phyloP scores from a whole-genome alignment of 345 rosid genomes.

The Aurinia saxatilis region DNA sequence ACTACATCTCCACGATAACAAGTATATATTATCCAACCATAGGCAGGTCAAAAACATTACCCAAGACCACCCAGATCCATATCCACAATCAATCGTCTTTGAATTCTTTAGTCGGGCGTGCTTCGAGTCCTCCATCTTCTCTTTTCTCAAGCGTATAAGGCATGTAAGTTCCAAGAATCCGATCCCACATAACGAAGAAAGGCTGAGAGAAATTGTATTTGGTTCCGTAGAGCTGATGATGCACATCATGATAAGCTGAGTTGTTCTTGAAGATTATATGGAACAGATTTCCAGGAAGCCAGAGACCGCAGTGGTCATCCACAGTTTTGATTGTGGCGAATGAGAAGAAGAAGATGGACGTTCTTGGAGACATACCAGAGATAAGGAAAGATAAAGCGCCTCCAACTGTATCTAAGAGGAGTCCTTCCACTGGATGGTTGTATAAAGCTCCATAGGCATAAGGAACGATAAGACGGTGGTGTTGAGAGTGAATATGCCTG shows the following conservation, averaged over 20 bases:
- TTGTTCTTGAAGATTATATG: constrained; percentile 70
- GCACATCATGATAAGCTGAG: constrained; percentile 79
- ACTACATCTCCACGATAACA: constrained; percentile 1
- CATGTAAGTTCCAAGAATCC: constrained; percentile 83
- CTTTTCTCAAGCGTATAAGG: constrained; percentile 71
- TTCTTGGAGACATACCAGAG: constrained; percentile 80
- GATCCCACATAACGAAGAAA: constrained; percentile 74
- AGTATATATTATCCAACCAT: background rate
- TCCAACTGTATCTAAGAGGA: constrained; percentile 66
- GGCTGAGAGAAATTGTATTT: constrained; percentile 82
- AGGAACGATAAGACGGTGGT: constrained; percentile 82
- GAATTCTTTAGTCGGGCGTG: constrained; percentile 46
- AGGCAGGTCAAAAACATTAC: too few species aligned
- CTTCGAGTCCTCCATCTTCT: constrained; percentile 69
- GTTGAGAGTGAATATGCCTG: constrained; percentile 71
- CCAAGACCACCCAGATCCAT: background rate
- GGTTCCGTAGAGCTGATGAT: constrained; percentile 78
- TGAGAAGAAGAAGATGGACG: constrained; percentile 80
- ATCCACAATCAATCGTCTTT: constrained; percentile 35
- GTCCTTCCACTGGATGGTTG: constrained; percentile 80
- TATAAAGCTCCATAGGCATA: constrained; percentile 79
- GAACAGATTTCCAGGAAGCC: constrained; percentile 80
- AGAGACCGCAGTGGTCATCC: constrained; percentile 77
- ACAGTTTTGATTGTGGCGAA: constrained; percentile 85
- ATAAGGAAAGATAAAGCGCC: constrained; percentile 74